These are phyloP conservation scores for Pulicaria dysenterica DNA, from an alignment of 129 eudicot species.

Conservation along the genomic window DNA sequence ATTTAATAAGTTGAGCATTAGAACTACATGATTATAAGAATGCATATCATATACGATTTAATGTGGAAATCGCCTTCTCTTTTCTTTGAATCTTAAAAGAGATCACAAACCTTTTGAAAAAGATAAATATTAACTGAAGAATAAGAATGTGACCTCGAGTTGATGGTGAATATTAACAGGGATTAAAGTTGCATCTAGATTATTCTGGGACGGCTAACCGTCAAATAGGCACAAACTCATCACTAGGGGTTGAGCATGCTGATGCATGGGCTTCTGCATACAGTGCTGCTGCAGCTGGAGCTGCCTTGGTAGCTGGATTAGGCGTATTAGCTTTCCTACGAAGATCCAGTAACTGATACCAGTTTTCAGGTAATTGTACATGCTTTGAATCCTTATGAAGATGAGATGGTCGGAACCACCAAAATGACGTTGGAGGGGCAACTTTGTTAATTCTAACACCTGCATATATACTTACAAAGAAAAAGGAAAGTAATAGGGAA, in stretches of 20 bases:
- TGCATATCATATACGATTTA: not conserved
- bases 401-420: not conserved
- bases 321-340: slow-evolving; percentile 80
- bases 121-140: not conserved
- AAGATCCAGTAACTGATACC: slow-evolving; percentile 54
- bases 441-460: slow-evolving; percentile 4
- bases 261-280: slow-evolving; percentile 98
- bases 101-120: no score
- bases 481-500: slow-evolving; percentile 6
- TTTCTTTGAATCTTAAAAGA: no score
- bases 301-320: slow-evolving; percentile 90
- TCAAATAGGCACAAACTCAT: slow-evolving; percentile 38
- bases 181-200: slow-evolving; percentile 79
- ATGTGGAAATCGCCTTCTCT: not conserved
- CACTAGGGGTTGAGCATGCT: slow-evolving; percentile 49
- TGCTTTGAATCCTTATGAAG: not conserved
- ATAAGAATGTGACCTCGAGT: not conserved
- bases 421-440: slow-evolving; percentile 18
- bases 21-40: not conserved
- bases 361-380: not conserved
- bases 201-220: slow-evolving; percentile 47
- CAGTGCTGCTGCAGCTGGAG: slow-evolving; percentile 91
- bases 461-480: slow-evolving; percentile 13
- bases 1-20: not conserved
- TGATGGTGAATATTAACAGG: slow-evolving; percentile 48